A percentile compares a stretch with the other conserved stretches of the same genome.
These are phyloP conservation scores for Setomelanomma holmii DNA, from an alignment of 2,329 filamentous ascomycete genomes.

Conservation along the genomic window DNA sequence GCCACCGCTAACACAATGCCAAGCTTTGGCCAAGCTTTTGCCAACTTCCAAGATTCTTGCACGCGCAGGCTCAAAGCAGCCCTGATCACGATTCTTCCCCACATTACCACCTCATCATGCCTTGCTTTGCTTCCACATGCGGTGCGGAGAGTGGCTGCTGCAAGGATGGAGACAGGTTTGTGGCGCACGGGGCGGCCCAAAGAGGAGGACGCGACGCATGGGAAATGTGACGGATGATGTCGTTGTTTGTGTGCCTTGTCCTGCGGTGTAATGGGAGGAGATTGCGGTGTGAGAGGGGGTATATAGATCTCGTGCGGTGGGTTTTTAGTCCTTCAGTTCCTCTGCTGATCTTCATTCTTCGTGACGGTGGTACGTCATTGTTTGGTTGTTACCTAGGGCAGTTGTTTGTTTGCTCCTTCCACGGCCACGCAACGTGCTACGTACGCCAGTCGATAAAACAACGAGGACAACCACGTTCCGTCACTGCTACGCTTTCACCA, in stretches of 20 bases:
- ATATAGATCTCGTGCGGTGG: slow-evolving; percentile 1
- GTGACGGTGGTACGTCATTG: neutral
- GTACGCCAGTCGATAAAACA: neutral
- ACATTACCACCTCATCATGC: slow-evolving; percentile 10
- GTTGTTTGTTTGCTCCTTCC: neutral
- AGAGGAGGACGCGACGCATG: slow-evolving; percentile 16
- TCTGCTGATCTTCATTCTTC: neutral
- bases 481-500: neutral
- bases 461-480: neutral
- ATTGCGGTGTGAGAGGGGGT: neutral
- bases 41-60: slow-evolving; percentile 23
- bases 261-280: slow-evolving; percentile 6
- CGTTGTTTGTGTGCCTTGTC: slow-evolving; percentile 9
- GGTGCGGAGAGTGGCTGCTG: slow-evolving; percentile 8
- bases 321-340: neutral
- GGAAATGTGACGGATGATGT: slow-evolving; percentile 31
- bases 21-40: slow-evolving; percentile 36
- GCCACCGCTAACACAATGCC: slow-evolving; percentile 24
- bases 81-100: slow-evolving; percentile 10
- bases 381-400: too few relatives aligned
- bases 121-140: neutral
- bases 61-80: slow-evolving; percentile 11
- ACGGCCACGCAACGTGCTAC: slow-evolving; percentile 1
- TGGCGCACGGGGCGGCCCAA: slow-evolving; percentile 25
- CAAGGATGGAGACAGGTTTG: slow-evolving; percentile 40